Conservation (phyloP, 805 yeast genomes). For the Saturnispora kantuleensis region DNA sequence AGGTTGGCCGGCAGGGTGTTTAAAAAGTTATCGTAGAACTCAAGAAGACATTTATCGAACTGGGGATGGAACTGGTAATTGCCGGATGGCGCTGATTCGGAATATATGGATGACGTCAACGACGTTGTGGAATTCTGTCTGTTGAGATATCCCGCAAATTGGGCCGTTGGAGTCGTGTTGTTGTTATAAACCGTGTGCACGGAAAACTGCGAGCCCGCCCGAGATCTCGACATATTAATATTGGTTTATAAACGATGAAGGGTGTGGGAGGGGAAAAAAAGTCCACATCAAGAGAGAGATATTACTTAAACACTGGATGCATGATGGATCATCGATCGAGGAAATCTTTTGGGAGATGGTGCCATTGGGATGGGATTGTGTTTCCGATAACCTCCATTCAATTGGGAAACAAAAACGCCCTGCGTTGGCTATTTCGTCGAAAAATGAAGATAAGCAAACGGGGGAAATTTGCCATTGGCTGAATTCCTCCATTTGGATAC, state of each 20-base stretch:
- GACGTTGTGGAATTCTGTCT: conserved; percentile 17
- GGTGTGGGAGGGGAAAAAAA: neutral
- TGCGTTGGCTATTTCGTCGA: no score
- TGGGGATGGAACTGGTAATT: conserved; percentile 25
- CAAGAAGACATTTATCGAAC: conserved; percentile 38
- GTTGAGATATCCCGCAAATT: neutral
- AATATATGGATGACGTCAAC: conserved; percentile 15
- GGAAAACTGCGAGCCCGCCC: conserved; percentile 11
- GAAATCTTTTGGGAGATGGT: no score
- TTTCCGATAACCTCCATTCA: no score
- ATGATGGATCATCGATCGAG: no score
- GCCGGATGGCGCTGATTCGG: conserved; percentile 10
- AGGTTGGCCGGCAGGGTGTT: conserved; percentile 46
- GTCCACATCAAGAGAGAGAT: neutral
- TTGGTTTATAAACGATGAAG: neutral
- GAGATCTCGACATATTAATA: conserved; percentile 3
- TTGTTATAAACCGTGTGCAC: conserved; percentile 6
- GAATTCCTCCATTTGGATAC: no score
- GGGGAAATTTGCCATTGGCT: no score
- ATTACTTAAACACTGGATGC: no score
- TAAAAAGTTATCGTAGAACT: conserved; percentile 32
- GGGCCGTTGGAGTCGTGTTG: neutral
- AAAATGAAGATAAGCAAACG: no score
- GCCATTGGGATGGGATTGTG: no score
- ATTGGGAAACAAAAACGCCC: no score